Evolutionary conservation across 1,284 basidiomycete species (phyloP), one percentile per base, ranked within the genome.

Genomic region (Irpex sp.): DNA sequence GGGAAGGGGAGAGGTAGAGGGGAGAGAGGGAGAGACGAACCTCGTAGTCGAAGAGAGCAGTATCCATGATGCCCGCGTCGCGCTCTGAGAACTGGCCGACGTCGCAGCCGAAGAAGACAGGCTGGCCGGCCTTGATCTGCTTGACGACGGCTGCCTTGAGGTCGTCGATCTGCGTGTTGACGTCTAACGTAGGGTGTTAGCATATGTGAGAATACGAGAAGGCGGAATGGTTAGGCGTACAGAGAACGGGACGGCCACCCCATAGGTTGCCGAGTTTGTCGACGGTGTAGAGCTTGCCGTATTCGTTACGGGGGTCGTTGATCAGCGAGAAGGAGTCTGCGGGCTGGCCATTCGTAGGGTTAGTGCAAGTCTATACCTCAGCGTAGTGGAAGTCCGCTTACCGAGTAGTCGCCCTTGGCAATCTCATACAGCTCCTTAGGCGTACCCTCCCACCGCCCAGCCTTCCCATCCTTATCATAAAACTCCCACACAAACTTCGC

Each of bases 31-130:
- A n/a, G 52, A 44, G 17, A 37, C 81, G 31, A 26, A 89, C 87
- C 80, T 93, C 89, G 73, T 92, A 92, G 71, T 94, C 91, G 73
- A 89, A 94, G 31, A 97, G 80, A 8, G 82, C 83, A 6, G 88
- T 86, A 75, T 97, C 94, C 94, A 97, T 93, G 69, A 97, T 88
- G 19, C 94, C 94, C 2, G 80, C 74, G 9, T 77, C 76, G 55
- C 80, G 79, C 68, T 94, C 86, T 1, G 89, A 91, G 72, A 87
- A 93, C 71, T 95, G 84, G 56, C 90, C 91, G 40, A 94, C 89
- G 72, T 94, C 95, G 74, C 94, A 97, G 1, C 96, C 96, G 73
- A 97, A 97, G 84, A 97, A 98, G 57, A 97, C 91, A 1, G 97
- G 92, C 51, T 90, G 87, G 57, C 94, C 94, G 26, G 92, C 92